Base-by-base conservation (phyloP, 2,329 filamentous ascomycete species). In the Coniochaeta hoffmannii region DNA sequence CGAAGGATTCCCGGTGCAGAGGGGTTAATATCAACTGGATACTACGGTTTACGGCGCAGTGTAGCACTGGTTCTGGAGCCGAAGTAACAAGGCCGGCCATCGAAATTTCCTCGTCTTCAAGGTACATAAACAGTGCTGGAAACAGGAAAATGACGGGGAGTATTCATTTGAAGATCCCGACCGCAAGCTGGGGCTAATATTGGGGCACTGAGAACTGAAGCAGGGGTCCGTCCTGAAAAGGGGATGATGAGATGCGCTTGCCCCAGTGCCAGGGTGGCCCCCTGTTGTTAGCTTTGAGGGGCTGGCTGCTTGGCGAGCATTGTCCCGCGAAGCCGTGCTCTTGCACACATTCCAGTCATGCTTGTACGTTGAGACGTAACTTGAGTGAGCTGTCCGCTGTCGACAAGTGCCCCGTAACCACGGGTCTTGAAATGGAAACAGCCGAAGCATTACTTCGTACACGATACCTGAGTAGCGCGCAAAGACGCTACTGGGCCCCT, bases 1-100 rank as follows among this genome's bases (percentile, higher is more conserved):
- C 49, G 49, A 50, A 50, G 49, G 49, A 50, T 50, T 9, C 49
- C 49, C 28, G 49, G 49, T 50, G 49, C 19, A 50, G 49, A 50
- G 28, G 49, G 49, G 49, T 32, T 50, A 50, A 50, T 50, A 50
- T 50, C 28, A 26, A 31, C 49, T 46, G 41, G 22, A 46, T 19
- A 22, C 22, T 46, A 46, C 41, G 41, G 24, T 26, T 12, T 46
- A 46, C 41, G n/a, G 41, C 41, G 19, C 41, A 46, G 22, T n/a
- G 41, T 24, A 14, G 41, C 41, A 46, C 22, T 46, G 41, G 15
- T 46, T 26, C 41, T 46, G 41, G 41, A 46, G 22, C 24, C 24
- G 24, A 46, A 26, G 41, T 28, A 26, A 28, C 41, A 46, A 41
- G 41, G 41, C 5, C 41, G 41, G 41, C 6, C 41, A 28, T 46